These are phyloP conservation scores for Rhipidocladum racemiflorum DNA, from an alignment of 176 grass and related monocot genomes.

Conservation along the genomic window DNA sequence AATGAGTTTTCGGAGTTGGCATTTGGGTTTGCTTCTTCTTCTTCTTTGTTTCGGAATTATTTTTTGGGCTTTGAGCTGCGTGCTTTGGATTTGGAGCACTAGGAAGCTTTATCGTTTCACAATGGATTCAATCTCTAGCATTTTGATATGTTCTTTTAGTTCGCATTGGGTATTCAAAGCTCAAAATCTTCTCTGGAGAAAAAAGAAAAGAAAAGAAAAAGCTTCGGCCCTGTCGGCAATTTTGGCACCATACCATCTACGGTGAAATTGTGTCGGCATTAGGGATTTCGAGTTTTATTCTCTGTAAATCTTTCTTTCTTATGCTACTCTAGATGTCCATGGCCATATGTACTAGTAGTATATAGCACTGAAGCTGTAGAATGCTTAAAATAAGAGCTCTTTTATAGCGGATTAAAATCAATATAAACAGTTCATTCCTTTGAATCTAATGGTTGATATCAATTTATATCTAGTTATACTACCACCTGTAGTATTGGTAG, in stretches of 20 bases:
- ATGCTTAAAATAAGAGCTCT: slow-evolving; percentile 3
- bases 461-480: too few species aligned
- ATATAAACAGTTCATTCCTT: too few species aligned
- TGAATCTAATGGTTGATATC: too few species aligned
- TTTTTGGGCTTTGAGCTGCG: neutral
- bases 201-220: neutral
- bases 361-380: neutral
- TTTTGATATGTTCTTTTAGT: neutral
- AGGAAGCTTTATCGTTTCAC: neutral
- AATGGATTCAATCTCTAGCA: neutral
- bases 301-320: neutral
- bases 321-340: neutral
- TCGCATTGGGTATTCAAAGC: neutral
- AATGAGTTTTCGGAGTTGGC: neutral
- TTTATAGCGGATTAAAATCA: too few species aligned
- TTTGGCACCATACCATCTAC: neutral
- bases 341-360: neutral
- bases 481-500: too few species aligned
- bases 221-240: neutral
- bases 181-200: neutral
- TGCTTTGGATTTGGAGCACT: neutral
- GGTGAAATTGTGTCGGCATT: slow-evolving; percentile 18
- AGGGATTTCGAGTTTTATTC: neutral
- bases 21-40: neutral
- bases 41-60: neutral